phyloP scores from a whole-genome alignment of 176 grass and related monocot species.

The Microstegium vimineum region DNA sequence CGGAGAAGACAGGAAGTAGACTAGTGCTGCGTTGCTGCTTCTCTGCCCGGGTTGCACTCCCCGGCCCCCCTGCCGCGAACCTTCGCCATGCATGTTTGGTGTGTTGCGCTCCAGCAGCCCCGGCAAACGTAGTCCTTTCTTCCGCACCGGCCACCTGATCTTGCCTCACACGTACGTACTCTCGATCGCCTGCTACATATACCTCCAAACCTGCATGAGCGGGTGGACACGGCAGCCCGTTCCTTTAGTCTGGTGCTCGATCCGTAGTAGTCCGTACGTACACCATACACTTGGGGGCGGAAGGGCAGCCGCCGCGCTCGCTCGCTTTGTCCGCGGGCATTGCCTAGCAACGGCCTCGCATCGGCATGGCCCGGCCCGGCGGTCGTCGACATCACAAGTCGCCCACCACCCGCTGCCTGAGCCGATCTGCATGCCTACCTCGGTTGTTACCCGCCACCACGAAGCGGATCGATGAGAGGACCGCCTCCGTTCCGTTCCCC shows the following conservation, averaged over 20 bases:
- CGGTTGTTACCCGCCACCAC: neutral
- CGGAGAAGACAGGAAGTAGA: neutral
- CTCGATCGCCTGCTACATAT: neutral
- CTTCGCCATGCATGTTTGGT: neutral
- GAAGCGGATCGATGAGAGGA: neutral
- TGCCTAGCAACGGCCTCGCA: too few species aligned
- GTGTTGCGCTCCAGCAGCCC: neutral
- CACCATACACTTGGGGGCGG: neutral
- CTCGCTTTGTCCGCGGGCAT: neutral
- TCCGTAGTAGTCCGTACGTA: neutral
- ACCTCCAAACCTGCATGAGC: neutral
- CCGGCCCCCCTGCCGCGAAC: neutral
- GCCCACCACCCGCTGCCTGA: neutral
- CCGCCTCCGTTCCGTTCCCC: too few species aligned
- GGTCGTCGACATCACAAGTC: neutral
- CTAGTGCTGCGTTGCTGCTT: neutral
- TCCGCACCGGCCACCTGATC: neutral
- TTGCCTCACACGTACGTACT: neutral
- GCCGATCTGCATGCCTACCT: conserved; percentile 20
- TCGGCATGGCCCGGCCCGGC: too few species aligned
- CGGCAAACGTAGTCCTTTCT: neutral
- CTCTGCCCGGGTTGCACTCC: neutral
- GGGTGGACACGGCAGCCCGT: conserved; percentile 16
- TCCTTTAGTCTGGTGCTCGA: neutral
- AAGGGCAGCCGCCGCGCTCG: too few species aligned